Base-by-base conservation (phyloP, 2,329 filamentous ascomycete genomes). In the Aspergillus phoenicis region DNA sequence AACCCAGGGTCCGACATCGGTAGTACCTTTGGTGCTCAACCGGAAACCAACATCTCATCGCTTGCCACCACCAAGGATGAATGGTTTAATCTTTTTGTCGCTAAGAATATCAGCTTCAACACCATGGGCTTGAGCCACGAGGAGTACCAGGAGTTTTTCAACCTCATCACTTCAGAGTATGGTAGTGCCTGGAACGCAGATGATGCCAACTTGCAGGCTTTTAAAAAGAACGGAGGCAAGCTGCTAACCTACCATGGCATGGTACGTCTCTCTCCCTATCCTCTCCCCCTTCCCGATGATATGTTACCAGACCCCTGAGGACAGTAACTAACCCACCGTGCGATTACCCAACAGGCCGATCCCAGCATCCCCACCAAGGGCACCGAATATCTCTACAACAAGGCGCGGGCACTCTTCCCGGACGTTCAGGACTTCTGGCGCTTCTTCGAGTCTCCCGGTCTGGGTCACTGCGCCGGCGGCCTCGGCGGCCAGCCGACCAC, bases 11-110 rank as follows among this genome's bases (percentile, higher is more conserved):
- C 62, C 5, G 51, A 63, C 26, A 58, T 63, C 15, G 33, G 1
- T 13, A 56, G 55, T 33, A 47, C 30, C n/a, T 61, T 57, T 15
- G 55, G 54, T 20, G 41, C 30, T 24, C 38, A 28, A 7, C 47
- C 49, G 4, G 55, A 24, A 28, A 15, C n/a, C 8, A 51, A 30
- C 17, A 48, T 10, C 33, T 36, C 33, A 15, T 36, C 33, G 11
- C 13, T 36, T 11, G 11, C 13, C 20, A 52, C 43, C 13, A 11
- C 28, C 5, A 17, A 33, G 13, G 57, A 59, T 17, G 28, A 45
- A 10, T 62, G 60, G 60, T 62, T 62, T 15, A 53, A 54, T 22
- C 56, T 62, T 3, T 62, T 59, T 26, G 52, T 59, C 11, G 51
- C 56, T 5, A 59, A 52, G 24, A 52, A 59, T 26, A 28, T 24